A percentile compares a stretch with the other conserved stretches of the same genome.
Evolutionary conservation across 192 early-diverging fungal genomes (phyloP).

Genomic region (Powellomyces hirtus): DNA sequence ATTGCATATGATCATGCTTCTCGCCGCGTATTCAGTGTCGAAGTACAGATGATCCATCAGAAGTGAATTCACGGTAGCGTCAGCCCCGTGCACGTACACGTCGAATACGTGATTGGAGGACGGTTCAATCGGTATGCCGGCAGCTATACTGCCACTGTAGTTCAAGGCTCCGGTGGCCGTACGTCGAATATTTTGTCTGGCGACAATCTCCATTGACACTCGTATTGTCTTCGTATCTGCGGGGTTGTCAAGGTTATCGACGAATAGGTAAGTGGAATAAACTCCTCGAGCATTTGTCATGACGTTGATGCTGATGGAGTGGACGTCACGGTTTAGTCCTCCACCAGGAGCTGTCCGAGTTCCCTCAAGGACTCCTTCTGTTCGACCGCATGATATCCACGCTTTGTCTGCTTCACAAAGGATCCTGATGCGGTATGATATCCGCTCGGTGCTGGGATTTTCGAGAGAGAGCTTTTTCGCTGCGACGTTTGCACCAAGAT

Average conservation of each 20-base stretch:
- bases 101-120: constrained; percentile 65
- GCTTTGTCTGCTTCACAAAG: constrained; percentile 53
- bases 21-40: constrained; percentile 67
- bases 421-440: constrained; percentile 62
- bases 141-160: not conserved
- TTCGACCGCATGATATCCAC: constrained; percentile 67
- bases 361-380: constrained; percentile 69
- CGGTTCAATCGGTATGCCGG: constrained; percentile 16
- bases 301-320: constrained; percentile 66
- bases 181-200: constrained; percentile 43
- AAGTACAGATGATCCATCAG: constrained; percentile 72
- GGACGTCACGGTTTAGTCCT: constrained; percentile 24
- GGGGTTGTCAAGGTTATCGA: constrained; percentile 73
- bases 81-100: constrained; percentile 62
- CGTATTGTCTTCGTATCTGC: constrained; percentile 71
- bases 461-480: constrained; percentile 68
- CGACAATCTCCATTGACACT: constrained; percentile 70
- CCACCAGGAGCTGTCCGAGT: constrained; percentile 6
- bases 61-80: constrained; percentile 46
- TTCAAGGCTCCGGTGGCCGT: constrained; percentile 3
- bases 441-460: constrained; percentile 46
- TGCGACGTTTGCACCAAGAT: constrained; percentile 53
- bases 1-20: constrained; percentile 73
- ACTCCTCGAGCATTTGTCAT: constrained; percentile 56
- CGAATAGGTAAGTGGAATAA: constrained; percentile 68